Base-by-base conservation (phyloP, 345 rosid genomes). In the Balakata baccata region DNA sequence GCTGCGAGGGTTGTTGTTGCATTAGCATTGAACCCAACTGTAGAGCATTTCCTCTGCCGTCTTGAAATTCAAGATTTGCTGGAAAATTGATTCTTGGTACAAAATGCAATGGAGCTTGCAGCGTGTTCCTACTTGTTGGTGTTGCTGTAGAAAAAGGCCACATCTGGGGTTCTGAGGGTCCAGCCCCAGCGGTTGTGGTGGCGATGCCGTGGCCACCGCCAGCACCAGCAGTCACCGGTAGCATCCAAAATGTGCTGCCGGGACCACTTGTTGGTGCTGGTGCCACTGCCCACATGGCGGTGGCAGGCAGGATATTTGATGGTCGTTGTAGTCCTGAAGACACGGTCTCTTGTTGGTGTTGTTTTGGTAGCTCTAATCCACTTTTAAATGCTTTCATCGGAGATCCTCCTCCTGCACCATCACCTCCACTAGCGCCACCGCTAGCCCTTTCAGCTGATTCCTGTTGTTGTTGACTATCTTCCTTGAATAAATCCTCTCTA, bases 261-360 rank as follows among this genome's bases (percentile, higher is more conserved):
- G 89, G 60, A 0, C 87, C 83, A 49, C 85, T 81, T 51, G 66
- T 82, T 0, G 84, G 1, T 5, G 82, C 85, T 34, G 89, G 90
- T 9, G 86, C 80, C 61, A 87, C 86, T 13, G 93, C 90, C 96
- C 96, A 91, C 93, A 87, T 89, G 67, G 93, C 89, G 2, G 93
- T 64, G 16, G 82, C 84, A 0, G 88, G 85, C 5, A 84, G 45
- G 5, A 84, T 64, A 22, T 79, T 83, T 11, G 88, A 79, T 3
- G 84, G 78, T 39, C 87, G 74, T 39, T 78, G 62, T 13, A 74
- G 49, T 18, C 80, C 73, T 9, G 86, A 67, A 51, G 74, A 47
- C 18, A 74, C 77, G 5, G 75, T 49, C 7, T 76, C 75, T 11
- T 74, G 72, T 25, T 72, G 85, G 18, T 80, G 84, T 11, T 78